Evolutionary conservation across 2,329 filamentous ascomycete species (phyloP).

Genomic region (Penicillium sp.): DNA sequence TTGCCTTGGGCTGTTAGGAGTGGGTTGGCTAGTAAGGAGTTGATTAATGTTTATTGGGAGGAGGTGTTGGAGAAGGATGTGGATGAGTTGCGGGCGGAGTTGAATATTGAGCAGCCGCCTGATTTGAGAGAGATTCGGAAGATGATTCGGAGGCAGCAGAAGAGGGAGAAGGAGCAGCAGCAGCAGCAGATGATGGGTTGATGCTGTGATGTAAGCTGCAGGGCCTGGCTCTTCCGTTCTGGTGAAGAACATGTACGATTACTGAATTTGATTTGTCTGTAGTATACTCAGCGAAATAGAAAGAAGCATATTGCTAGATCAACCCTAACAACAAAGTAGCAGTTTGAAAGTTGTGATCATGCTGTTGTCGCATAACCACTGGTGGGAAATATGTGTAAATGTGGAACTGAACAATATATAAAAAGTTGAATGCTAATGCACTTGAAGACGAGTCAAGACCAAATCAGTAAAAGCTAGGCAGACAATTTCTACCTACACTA

Average conservation of each 20-base stretch:
- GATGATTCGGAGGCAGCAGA: conserved; percentile 70
- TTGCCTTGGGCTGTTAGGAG: conserved; percentile 90
- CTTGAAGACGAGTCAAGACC: too few species aligned
- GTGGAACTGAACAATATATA: too few species aligned
- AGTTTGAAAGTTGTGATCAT: too few species aligned
- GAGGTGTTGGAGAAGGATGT: conserved; percentile 87
- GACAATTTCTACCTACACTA: too few species aligned
- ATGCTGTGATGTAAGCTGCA: background rate
- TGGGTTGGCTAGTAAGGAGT: conserved; percentile 73
- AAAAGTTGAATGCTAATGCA: too few species aligned
- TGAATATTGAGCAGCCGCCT: conserved; percentile 87
- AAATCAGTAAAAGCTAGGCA: too few species aligned
- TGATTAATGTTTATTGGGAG: conserved; percentile 99
- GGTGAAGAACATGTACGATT: conserved; percentile 20
- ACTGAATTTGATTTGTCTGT: conserved; percentile 13
- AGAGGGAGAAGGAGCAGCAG: conserved; percentile 64
- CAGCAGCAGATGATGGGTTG: conserved; percentile 25
- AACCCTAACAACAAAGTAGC: background rate
- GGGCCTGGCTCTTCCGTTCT: background rate
- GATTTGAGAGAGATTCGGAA: conserved; percentile 80
- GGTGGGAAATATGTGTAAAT: too few species aligned
- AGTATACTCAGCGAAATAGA: conserved; percentile 9
- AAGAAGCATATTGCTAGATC: background rate
- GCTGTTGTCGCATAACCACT: too few species aligned
- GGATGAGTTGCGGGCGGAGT: conserved; percentile 69